A percentile compares a stretch with the other conserved stretches of the same genome.
phyloP scores from a whole-genome alignment of 1,139 yeast species.

The Eremothecium coryli region DNA sequence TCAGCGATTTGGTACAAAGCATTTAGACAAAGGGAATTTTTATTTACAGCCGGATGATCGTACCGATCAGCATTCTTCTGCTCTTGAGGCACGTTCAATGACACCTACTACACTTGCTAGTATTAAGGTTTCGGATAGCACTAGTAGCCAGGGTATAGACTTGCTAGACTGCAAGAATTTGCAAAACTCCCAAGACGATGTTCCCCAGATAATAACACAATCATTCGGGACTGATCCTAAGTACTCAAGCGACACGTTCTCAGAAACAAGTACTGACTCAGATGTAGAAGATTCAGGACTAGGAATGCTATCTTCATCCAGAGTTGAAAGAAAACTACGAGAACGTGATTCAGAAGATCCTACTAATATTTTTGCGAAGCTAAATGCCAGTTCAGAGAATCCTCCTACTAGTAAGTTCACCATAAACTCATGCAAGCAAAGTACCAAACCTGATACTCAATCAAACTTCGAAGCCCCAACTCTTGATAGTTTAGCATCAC shows the following conservation, averaged over 20 bases:
- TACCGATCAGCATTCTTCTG: no score
- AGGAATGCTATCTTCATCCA: slow-evolving; percentile 23
- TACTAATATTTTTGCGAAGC: slow-evolving; percentile 24
- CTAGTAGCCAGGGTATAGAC: no score
- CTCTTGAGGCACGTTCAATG: no score
- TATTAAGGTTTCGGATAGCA: no score
- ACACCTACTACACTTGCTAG: no score
- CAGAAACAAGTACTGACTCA: slow-evolving; percentile 14
- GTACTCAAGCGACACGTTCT: not conserved
- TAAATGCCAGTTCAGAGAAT: slow-evolving; percentile 8
- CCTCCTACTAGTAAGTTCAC: slow-evolving; percentile 1
- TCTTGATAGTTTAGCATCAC: slow-evolving; percentile 45
- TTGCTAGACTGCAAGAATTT: no score
- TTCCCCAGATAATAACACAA: no score
- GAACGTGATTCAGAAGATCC: slow-evolving; percentile 23
- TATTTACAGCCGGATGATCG: no score
- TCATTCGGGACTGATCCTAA: no score
- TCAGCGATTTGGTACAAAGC: no score
- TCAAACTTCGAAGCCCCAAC: slow-evolving; percentile 29
- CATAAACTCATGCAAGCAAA: slow-evolving; percentile 6
- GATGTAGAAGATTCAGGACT: slow-evolving; percentile 21
- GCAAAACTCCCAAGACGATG: no score
- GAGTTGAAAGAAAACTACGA: slow-evolving; percentile 20
- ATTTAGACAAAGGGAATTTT: no score
- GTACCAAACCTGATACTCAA: slow-evolving; percentile 10